phyloP scores from a whole-genome alignment of 331 rosid species.

The Rosa hybrid region DNA sequence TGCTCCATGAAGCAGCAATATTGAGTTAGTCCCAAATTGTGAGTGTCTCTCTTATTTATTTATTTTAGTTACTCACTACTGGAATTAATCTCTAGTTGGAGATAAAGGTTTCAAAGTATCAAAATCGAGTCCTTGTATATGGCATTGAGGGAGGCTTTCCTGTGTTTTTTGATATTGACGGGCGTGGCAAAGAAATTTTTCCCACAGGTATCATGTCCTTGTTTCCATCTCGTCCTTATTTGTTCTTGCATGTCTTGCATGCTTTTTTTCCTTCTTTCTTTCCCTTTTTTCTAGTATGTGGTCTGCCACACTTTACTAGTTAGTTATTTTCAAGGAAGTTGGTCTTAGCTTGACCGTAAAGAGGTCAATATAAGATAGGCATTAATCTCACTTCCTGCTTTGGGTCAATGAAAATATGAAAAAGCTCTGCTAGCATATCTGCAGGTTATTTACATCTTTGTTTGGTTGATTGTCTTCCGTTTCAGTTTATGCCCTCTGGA shows the following conservation, averaged over 20 bases:
- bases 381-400: not conserved
- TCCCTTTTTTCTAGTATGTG: not conserved
- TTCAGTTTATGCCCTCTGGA: conserved; percentile 91
- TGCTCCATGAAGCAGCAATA: too few relatives aligned
- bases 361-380: too few relatives aligned
- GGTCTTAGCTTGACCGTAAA: not conserved
- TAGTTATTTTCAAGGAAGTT: not conserved
- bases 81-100: conserved; percentile 42
- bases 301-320: too few relatives aligned
- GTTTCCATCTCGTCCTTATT: not conserved
- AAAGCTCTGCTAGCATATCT: not conserved
- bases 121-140: conserved; percentile 76
- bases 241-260: not conserved
- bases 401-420: not conserved
- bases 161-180: conserved; percentile 76
- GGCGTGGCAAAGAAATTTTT: conserved; percentile 73
- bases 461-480: conserved; percentile 12
- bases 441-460: not conserved
- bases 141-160: conserved; percentile 81
- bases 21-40: too few relatives aligned
- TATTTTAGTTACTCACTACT: too few relatives aligned
- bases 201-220: conserved; percentile 63
- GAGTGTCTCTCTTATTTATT: too few relatives aligned
- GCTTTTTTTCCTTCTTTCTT: not conserved
- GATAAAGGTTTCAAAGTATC: conserved; percentile 72